Evolutionary conservation across 805 yeast genomes (phyloP).

Genomic region (Kodamaea nitidulidarum): DNA sequence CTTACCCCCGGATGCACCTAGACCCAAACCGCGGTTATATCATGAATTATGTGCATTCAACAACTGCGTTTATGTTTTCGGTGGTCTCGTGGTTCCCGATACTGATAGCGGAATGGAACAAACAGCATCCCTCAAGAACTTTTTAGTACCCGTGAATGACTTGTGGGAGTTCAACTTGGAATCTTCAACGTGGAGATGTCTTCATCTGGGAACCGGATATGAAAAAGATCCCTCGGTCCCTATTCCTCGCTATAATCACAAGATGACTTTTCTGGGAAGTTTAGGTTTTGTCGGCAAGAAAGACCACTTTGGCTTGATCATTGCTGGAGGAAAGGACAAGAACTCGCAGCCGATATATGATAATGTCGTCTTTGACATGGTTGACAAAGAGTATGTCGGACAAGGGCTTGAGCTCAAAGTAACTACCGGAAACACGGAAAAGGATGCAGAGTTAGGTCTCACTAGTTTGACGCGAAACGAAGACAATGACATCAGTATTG

Average conservation of each 20-base stretch:
- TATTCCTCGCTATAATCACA: constrained; percentile 49
- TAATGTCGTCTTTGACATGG: constrained; percentile 44
- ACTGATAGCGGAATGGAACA: constrained; percentile 10
- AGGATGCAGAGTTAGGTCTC: constrained; percentile 13
- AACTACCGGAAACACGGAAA: constrained; percentile 11
- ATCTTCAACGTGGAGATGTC: constrained; percentile 49
- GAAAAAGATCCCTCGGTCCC: constrained; percentile 21
- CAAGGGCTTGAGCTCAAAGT: constrained; percentile 17
- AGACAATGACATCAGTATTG: constrained; percentile 21
- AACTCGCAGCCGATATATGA: constrained; percentile 28
- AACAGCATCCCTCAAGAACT: constrained; percentile 5
- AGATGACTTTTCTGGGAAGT: constrained; percentile 40
- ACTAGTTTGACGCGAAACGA: constrained; percentile 15
- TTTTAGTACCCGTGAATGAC: constrained; percentile 51
- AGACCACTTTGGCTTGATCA: constrained; percentile 45
- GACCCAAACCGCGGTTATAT: constrained; percentile 49
- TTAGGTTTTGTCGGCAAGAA: constrained; percentile 33
- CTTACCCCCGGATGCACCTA: constrained; percentile 12
- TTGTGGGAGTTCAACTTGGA: constrained; percentile 63
- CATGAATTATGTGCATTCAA: constrained; percentile 54
- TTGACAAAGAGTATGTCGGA: constrained; percentile 31
- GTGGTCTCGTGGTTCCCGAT: constrained; percentile 51
- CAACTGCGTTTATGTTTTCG: constrained; percentile 54
- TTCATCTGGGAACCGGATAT: constrained; percentile 33
- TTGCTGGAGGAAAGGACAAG: constrained; percentile 51